Evolutionary conservation across 768 basidiomycete species (phyloP).

Genomic region (Leccinum variicolor): DNA sequence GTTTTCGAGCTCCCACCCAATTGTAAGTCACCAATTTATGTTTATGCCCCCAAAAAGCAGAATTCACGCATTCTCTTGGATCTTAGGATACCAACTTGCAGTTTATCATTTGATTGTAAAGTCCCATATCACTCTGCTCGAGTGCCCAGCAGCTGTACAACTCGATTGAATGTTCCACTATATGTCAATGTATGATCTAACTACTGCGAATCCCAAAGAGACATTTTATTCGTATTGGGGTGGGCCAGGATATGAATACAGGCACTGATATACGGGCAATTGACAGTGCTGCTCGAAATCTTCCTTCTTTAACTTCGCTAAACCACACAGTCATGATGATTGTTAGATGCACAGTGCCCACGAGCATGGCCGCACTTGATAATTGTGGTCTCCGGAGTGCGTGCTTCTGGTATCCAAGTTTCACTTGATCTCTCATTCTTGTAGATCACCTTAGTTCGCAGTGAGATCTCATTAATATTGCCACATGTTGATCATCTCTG

Average conservation of each 20-base stretch:
- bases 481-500: no score
- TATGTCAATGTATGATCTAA: neutral
- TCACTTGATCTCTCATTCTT: no score
- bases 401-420: no score
- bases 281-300: no score
- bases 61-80: neutral
- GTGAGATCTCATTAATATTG: no score
- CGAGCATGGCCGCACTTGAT: no score
- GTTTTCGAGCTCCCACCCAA: conserved; percentile 43
- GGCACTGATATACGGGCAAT: neutral
- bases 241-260: neutral
- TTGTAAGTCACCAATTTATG: conserved; percentile 31
- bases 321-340: no score
- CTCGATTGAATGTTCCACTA: neutral
- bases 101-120: conserved; percentile 25
- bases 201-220: neutral
- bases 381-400: no score
- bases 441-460: no score
- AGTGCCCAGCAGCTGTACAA: neutral
- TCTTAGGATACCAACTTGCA: conserved; percentile 28
- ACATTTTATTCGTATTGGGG: neutral
- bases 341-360: no score
- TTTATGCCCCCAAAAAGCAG: neutral
- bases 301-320: no score
- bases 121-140: neutral